Evolutionary conservation across 129 eudicot species (phyloP), one percentile per base, ranked within the genome.

Genomic region (Logfia minima): DNA sequence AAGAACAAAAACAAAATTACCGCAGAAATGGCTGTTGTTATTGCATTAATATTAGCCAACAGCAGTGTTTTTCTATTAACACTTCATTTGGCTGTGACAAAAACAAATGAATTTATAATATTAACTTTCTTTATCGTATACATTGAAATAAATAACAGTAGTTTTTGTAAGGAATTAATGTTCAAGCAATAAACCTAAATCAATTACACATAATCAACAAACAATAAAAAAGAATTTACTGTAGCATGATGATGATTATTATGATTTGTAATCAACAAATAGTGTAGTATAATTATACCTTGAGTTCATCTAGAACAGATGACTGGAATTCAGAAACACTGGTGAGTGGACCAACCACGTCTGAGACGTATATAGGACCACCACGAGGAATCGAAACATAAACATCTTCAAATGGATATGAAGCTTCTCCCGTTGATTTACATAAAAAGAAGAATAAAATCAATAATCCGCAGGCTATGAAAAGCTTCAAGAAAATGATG

Each of bases 291-390:
- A 18, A 21, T 4, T 29, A 26, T 79, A 79, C 83, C 83, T 61
- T 31, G 1, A 79, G 72, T 71, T 88, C 84, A 41, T 70, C 72
- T 60, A 61, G 72, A n/a, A 88, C 71, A 62, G 72, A 56, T 14
- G 80, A 75, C 75, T 83, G 91, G 8, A 90, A 93, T 56, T 70
- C 77, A 9, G 87, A 65, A 74, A 83, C 97, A 55, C 71, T 86
- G 21, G 87, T 87, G 74, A 86, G 89, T 9, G 91, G 84, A 60
- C 97, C 88, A n/a, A 88, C 88, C 83, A 87, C 77, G 71, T 93
- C 87, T 0, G 87, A 41, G 45, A 88, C 77, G 37, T 77, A 93
- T 26, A 93, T 51, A 14, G 98, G 96, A 5, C 98, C 98, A 5
- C 98, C 98, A 24, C 82, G 87, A 21, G 98, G 88, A 64, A 93